Conservation (phyloP, 345 rosid species). For the Mercurialis annua region DNA sequence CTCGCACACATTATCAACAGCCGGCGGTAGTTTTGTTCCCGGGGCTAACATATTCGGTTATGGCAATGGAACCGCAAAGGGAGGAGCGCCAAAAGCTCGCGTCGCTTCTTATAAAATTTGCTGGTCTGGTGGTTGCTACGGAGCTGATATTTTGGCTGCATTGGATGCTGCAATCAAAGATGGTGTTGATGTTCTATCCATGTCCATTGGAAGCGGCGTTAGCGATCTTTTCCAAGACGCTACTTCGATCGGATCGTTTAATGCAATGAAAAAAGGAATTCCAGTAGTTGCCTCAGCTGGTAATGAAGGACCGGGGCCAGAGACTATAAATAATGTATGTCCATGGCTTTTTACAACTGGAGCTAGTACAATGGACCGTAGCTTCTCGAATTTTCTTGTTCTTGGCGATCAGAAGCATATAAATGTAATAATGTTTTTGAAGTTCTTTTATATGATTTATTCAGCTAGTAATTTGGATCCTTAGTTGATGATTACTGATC, state of each 20-base stretch:
- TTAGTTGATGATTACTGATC: neutral
- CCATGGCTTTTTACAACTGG: conserved; percentile 20
- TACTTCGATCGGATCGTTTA: conserved; percentile 8
- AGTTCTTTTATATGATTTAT: too few relatives aligned
- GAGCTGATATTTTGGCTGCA: conserved; percentile 49
- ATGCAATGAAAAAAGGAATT: conserved; percentile 9
- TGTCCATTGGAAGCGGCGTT: conserved; percentile 34
- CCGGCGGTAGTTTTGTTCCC: conserved; percentile 20
- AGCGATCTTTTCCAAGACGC: neutral
- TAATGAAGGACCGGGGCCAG: conserved; percentile 4
- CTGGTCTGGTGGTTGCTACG: conserved; percentile 41
- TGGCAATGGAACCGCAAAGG: conserved; percentile 59
- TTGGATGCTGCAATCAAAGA: conserved; percentile 49
- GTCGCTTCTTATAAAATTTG: conserved; percentile 55
- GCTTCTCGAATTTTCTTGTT: neutral
- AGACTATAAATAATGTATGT: neutral
- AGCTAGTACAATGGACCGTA: conserved; percentile 15
- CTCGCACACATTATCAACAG: conserved; percentile 34
- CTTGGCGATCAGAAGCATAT: neutral
- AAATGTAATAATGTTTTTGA: too few relatives aligned
- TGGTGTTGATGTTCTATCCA: conserved; percentile 50
- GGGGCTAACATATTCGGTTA: conserved; percentile 25
- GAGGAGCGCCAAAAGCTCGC: conserved; percentile 57
- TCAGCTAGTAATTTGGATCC: too few relatives aligned
- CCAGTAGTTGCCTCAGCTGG: conserved; percentile 12